A percentile compares a stretch with the other conserved stretches of the same genome.
phyloP scores from a whole-genome alignment of 1,284 basidiomycete species.

The Ustilago xerochloae region DNA sequence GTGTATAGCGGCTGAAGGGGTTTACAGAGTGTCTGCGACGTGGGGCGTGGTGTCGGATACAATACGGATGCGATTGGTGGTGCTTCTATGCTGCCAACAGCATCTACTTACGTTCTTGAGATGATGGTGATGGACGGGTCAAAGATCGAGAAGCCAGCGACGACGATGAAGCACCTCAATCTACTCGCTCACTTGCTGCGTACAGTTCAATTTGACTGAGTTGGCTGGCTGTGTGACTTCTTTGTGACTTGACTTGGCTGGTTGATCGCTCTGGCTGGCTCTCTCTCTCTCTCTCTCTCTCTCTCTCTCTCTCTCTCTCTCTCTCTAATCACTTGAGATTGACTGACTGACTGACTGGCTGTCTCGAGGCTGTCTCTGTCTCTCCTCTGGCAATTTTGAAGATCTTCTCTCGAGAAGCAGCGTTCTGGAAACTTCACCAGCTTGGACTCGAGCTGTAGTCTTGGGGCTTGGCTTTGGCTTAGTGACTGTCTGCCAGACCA shows the following conservation, averaged over 20 bases:
- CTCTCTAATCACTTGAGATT: background rate
- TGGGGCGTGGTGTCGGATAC: background rate
- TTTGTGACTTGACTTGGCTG: too few relatives aligned
- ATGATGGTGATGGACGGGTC: conserved; percentile 47
- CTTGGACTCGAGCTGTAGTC: too few relatives aligned
- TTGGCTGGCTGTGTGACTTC: too few relatives aligned
- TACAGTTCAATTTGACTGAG: conserved; percentile 1
- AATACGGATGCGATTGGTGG: conserved; percentile 12
- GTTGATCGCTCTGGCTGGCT: background rate
- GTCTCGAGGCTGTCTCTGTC: background rate
- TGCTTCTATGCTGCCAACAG: conserved; percentile 7
- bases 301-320: background rate
- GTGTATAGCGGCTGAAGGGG: background rate
- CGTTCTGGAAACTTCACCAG: too few relatives aligned
- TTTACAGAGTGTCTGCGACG: background rate
- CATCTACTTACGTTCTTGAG: conserved; percentile 52
- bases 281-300: background rate
- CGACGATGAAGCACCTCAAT: conserved; percentile 13
- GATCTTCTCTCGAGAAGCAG: too few relatives aligned
- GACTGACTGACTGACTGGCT: background rate
- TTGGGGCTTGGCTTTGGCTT: too few relatives aligned
- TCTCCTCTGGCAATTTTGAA: too few relatives aligned
- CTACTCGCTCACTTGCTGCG: background rate
- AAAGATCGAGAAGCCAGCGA: conserved; percentile 23
- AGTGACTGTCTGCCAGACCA: too few relatives aligned